phyloP scores from a whole-genome alignment of 148 eudicot genomes.

The Gaultheria prostrata region DNA sequence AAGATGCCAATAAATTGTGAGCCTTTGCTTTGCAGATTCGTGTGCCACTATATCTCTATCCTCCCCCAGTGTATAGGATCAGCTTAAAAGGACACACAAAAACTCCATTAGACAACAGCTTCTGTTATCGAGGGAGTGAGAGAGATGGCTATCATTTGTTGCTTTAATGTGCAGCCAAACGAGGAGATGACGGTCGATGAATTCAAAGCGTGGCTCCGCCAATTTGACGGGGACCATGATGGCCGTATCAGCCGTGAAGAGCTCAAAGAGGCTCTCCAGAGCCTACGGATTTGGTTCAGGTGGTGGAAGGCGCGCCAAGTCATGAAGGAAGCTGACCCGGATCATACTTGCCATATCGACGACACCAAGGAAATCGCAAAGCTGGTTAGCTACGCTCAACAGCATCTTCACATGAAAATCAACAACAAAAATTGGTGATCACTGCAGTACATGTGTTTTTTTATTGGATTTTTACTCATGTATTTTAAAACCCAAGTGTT shows the following conservation, averaged over 20 bases:
- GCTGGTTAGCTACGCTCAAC: neutral
- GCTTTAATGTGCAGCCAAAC: neutral
- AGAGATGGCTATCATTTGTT: conserved; percentile 1
- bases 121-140: neutral
- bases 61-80: neutral
- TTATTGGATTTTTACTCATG: neutral
- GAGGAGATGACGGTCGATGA: conserved; percentile 4
- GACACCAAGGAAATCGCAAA: neutral
- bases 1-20: neutral
- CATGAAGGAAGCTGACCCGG: neutral
- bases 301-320: conserved; percentile 1
- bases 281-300: neutral
- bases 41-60: neutral
- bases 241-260: neutral
- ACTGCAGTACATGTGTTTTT: neutral
- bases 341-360: neutral
- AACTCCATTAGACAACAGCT: neutral
- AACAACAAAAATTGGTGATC: neutral
- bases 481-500: neutral
- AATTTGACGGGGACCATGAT: neutral
- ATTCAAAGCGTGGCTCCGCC: conserved; percentile 4
- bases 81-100: neutral
- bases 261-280: conserved; percentile 6
- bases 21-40: conserved; percentile 1
- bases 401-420: conserved; percentile 4